Percentiles rank a stretch among this genome's conserved stretches.
These are phyloP conservation scores for Suhomyces taliae DNA, from an alignment of 1,139 yeast genomes.

Conservation along the genomic window DNA sequence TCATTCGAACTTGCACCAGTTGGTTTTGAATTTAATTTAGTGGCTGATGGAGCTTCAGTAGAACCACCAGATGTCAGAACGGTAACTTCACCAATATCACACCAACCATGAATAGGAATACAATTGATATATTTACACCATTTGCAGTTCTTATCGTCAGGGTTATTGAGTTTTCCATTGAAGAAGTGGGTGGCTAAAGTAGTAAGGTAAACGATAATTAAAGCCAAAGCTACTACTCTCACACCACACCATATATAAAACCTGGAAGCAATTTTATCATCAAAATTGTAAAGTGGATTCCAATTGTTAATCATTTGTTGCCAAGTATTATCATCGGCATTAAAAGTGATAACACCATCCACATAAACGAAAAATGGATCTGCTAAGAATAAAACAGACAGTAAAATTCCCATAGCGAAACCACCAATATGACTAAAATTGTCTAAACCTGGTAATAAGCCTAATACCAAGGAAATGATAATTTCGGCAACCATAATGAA, in stretches of 20 bases:
- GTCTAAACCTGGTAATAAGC: conserved; percentile 72
- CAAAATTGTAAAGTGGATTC: conserved; percentile 40
- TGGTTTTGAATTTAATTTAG: not conserved
- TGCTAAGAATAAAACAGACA: conserved; percentile 53
- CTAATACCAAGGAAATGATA: conserved; percentile 60
- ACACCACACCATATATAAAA: conserved; percentile 53
- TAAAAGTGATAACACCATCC: conserved; percentile 43
- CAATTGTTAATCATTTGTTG: conserved; percentile 45
- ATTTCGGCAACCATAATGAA: conserved; percentile 56
- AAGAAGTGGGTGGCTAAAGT: conserved; percentile 51
- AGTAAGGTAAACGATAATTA: conserved; percentile 53
- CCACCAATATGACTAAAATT: conserved; percentile 81
- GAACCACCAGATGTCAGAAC: conserved; percentile 17
- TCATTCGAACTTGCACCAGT: conserved; percentile 10
- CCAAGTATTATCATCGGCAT: conserved; percentile 36
- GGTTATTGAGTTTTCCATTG: conserved; percentile 14
- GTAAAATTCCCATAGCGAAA: conserved; percentile 59
- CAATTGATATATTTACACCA: conserved; percentile 80
- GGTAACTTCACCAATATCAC: conserved; percentile 56
- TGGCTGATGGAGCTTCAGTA: conserved; percentile 8
- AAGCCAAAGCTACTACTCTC: conserved; percentile 46
- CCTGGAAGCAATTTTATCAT: conserved; percentile 33
- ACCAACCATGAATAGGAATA: conserved; percentile 73
- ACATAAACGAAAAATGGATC: conserved; percentile 56
- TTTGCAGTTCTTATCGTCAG: conserved; percentile 33